Evolutionary conservation across 306 rosid species (phyloP), one percentile per base, ranked within the genome.

Genomic region (Alnus rubra): DNA sequence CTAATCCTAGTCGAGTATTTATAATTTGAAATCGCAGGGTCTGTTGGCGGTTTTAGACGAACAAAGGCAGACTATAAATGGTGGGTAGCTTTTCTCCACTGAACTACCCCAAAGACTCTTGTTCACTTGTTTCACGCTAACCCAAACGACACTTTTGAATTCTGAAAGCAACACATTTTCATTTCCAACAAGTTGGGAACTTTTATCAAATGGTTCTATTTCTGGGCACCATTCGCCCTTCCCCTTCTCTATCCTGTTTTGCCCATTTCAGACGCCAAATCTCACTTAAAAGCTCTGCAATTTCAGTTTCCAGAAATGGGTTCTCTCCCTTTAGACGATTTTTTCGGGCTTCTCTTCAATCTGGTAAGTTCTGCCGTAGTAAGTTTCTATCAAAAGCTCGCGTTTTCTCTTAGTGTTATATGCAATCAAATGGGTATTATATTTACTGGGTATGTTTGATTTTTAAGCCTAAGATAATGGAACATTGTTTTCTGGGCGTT

Each of bases 171-270:
- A 18, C 23, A 45, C 48, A 18, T 4, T 70, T 44, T 18, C 58
- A 55, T 11, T 71, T 44, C 35, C 75, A 44, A 70, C 59, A 48
- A 69, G 5, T 77, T 69, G 11, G 69, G 33, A 56, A 62, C 35
- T 45, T 5, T 47, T 31, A 44, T 52, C 88, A 54, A 83, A 68
- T 88, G 91, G 83, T 85, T 85, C 82, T 58, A 7, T 83, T 78
- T 76, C 75, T 85, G 82, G 88, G 87, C 37, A 78, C 91, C 18
- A 45, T 88, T 85, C 90, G 97, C 48, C 81, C 91, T 37, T 85
- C 88, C 78, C 73, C 88, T 81, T 86, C 92, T 52, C 80, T 91
- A 31, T 12, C 78, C 70, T 77, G 51, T 74, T 74, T 89, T 37
- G 62, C 83, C 44, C 74, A 79, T 7, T 74, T 47, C 64, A 77